Evolutionary conservation across 176 grass and related monocot species (phyloP).

Genomic region (Triticum monococcum): DNA sequence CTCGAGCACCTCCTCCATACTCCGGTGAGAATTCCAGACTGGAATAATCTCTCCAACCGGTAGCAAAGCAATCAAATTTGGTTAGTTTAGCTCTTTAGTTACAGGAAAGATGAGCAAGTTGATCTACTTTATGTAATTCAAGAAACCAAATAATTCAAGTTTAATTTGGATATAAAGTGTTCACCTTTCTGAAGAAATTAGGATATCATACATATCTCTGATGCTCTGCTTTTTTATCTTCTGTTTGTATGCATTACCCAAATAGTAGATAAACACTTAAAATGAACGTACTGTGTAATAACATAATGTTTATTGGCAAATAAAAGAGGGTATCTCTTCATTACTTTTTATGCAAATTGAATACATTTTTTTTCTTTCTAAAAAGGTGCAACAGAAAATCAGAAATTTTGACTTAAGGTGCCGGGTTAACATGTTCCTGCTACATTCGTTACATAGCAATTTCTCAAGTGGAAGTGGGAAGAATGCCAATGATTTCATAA

Average conservation of each 20-base stretch:
- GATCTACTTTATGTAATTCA: no score
- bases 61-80: not conserved
- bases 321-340: not conserved
- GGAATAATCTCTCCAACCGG: not conserved
- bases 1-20: not conserved
- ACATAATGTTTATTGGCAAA: not conserved
- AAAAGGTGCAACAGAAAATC: not conserved
- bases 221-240: not conserved
- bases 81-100: no score
- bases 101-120: no score
- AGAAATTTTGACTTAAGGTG: not conserved
- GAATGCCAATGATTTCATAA: slow-evolving; percentile 3
- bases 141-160: no score
- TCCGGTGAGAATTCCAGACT: not conserved
- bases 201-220: not conserved
- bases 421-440: not conserved
- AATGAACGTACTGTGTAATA: not conserved
- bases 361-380: not conserved
- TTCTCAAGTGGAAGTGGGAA: not conserved
- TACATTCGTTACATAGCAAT: not conserved
- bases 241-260: not conserved
- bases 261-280: not conserved
- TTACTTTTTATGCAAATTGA: not conserved
- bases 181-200: not conserved
- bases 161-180: no score